These are phyloP conservation scores for Stephania yunnanensis DNA, from an alignment of 164 flowering plant genomes.

Conservation along the genomic window DNA sequence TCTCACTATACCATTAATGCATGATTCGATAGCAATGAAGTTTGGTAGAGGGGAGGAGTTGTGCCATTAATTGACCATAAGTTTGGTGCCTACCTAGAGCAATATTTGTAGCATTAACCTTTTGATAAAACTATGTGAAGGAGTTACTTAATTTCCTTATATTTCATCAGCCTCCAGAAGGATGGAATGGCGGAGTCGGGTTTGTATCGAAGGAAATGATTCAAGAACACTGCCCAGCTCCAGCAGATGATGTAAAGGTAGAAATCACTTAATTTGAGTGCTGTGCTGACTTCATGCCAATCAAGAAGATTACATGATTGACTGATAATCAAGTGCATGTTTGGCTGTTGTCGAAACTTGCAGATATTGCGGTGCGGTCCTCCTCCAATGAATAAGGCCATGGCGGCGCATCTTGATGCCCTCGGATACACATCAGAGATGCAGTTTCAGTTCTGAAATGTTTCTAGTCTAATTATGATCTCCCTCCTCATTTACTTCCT, in stretches of 20 bases:
- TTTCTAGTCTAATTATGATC: not conserved
- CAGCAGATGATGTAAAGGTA: conserved; percentile 81
- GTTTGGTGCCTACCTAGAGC: too few relatives aligned
- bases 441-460: conserved; percentile 79
- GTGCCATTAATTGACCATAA: too few relatives aligned
- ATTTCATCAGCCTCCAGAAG: conserved; percentile 77
- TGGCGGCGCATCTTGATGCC: conserved; percentile 75
- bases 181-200: conserved; percentile 96
- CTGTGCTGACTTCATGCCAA: too few relatives aligned
- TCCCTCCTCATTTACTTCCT: not conserved
- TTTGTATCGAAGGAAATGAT: conserved; percentile 96
- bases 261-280: too few relatives aligned
- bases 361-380: conserved; percentile 92
- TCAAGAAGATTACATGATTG: not conserved
- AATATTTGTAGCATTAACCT: too few relatives aligned
- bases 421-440: conserved; percentile 65
- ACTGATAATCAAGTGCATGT: not conserved
- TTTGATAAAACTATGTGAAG: too few relatives aligned
- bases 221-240: conserved; percentile 79
- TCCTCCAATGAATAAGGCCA: conserved; percentile 98
- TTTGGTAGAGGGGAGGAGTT: too few relatives aligned
- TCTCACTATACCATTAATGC: too few relatives aligned
- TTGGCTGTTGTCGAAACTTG: conserved; percentile 2
- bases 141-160: too few relatives aligned
- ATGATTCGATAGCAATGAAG: too few relatives aligned